These are phyloP conservation scores for Phlebiopsis gigantea DNA, from an alignment of 768 basidiomycete genomes.

Conservation along the genomic window DNA sequence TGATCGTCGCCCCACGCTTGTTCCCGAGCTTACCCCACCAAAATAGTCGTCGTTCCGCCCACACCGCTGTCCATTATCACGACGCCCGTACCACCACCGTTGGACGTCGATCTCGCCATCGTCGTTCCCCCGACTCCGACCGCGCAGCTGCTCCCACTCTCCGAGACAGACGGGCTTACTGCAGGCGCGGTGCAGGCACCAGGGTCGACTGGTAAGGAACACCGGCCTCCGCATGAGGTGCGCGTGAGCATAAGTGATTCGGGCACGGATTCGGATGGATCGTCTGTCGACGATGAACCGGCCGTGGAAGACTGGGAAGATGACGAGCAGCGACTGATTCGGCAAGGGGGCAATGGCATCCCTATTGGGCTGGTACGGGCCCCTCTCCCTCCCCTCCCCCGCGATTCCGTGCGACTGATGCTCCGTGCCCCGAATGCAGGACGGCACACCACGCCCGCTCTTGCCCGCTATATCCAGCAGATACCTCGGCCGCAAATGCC, in stretches of 20 bases:
- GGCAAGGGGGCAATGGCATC: constrained; percentile 89
- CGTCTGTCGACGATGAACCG: constrained; percentile 60
- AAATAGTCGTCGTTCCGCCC: constrained; percentile 7
- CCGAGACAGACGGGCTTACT: constrained; percentile 83
- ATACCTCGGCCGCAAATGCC: constrained; percentile 87
- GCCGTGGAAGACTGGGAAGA: constrained; percentile 64
- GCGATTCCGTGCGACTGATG: neutral
- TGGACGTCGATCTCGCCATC: constrained; percentile 29
- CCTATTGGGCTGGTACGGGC: constrained; percentile 81
- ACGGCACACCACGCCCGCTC: constrained; percentile 80
- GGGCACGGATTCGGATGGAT: constrained; percentile 49
- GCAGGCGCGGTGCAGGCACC: constrained; percentile 91
- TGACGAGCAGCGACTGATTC: constrained; percentile 84
- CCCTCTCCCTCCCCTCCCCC: constrained; percentile 7
- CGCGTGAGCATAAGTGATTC: constrained; percentile 36
- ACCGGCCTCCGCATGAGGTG: constrained; percentile 14
- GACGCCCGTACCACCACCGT: constrained; percentile 2
- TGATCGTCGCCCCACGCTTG: constrained; percentile 2
- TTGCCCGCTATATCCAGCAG: constrained; percentile 79
- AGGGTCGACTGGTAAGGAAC: constrained; percentile 60
- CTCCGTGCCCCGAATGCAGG: constrained; percentile 36
- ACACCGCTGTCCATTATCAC: constrained; percentile 15
- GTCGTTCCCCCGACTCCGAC: constrained; percentile 45
- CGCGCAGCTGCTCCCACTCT: constrained; percentile 44
- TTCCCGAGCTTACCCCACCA: constrained; percentile 6